A percentile compares a stretch with the other conserved stretches of the same genome.
Evolutionary conservation across 1,139 yeast species (phyloP).

Genomic region (Saccharomyces hybrid): DNA sequence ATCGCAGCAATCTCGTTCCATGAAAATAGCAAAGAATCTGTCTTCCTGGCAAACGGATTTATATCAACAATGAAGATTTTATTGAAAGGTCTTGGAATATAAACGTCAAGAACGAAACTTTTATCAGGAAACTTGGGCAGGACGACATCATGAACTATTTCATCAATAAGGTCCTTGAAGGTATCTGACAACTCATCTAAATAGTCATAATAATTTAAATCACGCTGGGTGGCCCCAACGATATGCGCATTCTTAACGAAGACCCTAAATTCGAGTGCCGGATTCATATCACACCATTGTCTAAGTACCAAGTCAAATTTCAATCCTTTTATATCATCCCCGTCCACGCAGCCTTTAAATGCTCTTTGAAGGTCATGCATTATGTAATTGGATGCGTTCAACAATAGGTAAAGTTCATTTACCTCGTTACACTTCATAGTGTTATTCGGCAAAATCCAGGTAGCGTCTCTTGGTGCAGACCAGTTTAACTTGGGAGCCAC

Average conservation of each 20-base stretch:
- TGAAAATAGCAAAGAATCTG: conserved; percentile 69
- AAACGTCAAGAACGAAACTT: conserved; percentile 67
- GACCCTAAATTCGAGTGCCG: conserved; percentile 84
- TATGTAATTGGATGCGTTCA: conserved; percentile 83
- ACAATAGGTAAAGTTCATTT: conserved; percentile 66
- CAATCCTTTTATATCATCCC: conserved; percentile 19
- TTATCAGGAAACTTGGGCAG: conserved; percentile 45
- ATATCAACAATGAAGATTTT: conserved; percentile 68
- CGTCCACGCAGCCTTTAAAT: conserved; percentile 39
- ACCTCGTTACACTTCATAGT: conserved; percentile 62
- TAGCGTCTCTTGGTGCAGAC: conserved; percentile 94
- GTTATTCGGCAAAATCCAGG: conserved; percentile 81
- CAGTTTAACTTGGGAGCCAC: conserved; percentile 89
- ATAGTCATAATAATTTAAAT: conserved; percentile 72
- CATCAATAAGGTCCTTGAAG: conserved; percentile 43
- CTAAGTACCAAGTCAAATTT: conserved; percentile 62
- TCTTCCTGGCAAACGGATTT: conserved; percentile 72
- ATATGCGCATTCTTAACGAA: conserved; percentile 59
- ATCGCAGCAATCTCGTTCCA: conserved; percentile 63
- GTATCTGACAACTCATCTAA: conserved; percentile 42
- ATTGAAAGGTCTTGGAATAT: conserved; percentile 66
- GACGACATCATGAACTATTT: conserved; percentile 47
- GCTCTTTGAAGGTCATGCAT: conserved; percentile 77
- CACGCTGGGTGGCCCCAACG: conserved; percentile 77
- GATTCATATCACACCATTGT: conserved; percentile 72